A percentile compares a stretch with the other conserved stretches of the same genome.
Conservation (phyloP, 2,329 filamentous ascomycete genomes). For the Amauroascus niger region DNA sequence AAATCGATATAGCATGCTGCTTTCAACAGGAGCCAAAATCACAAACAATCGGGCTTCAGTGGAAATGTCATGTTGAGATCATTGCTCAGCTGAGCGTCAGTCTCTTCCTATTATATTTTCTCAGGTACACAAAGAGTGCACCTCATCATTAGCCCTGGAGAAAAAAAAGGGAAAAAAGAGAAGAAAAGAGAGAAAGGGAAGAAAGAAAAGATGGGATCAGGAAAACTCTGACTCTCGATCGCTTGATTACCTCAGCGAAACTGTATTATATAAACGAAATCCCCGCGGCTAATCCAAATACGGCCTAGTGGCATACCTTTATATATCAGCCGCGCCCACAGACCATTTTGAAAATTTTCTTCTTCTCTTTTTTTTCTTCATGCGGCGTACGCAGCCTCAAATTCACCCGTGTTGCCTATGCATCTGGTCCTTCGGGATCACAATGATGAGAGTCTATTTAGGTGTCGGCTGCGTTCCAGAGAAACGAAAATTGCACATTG, state of each 20-base stretch:
- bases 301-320: neutral
- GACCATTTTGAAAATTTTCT: constrained; percentile 21
- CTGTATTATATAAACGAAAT: no score
- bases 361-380: constrained; percentile 55
- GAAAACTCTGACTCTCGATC: neutral
- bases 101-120: constrained; percentile 17
- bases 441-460: constrained; percentile 45
- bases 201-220: neutral
- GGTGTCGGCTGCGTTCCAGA: constrained; percentile 78
- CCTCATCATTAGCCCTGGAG: constrained; percentile 16
- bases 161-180: constrained; percentile 6
- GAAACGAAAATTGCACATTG: constrained; percentile 64
- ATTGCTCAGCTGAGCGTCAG: constrained; percentile 13
- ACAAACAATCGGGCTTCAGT: constrained; percentile 12
- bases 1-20: no score
- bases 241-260: neutral
- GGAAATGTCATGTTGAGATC: constrained; percentile 16
- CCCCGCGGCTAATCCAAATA: neutral
- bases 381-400: constrained; percentile 66
- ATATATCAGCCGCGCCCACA: neutral
- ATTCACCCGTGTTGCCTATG: constrained; percentile 73
- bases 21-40: neutral
- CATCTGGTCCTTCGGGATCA: constrained; percentile 37
- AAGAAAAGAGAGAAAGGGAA: constrained; percentile 3
- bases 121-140: constrained; percentile 12